phyloP scores from a whole-genome alignment of 768 basidiomycete species.

The Lactifluus pinguis region DNA sequence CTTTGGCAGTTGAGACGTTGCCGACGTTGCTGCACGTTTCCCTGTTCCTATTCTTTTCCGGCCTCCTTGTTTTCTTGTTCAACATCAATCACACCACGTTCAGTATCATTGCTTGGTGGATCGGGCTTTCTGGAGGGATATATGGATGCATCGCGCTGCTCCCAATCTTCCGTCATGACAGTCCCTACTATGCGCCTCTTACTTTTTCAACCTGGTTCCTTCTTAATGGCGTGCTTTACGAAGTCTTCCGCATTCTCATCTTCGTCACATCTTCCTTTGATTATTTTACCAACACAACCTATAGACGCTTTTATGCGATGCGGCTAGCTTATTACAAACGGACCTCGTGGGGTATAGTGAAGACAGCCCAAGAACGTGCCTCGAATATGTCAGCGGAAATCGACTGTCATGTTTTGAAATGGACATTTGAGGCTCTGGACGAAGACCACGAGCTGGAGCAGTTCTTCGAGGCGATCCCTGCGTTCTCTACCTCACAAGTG shows the following conservation, averaged over 20 bases:
- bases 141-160: neutral
- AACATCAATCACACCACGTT: neutral
- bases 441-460: neutral
- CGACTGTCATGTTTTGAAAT: neutral
- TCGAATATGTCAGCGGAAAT: neutral
- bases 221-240: neutral
- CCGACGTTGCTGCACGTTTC: neutral
- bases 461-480: too few species aligned
- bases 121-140: neutral
- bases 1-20: neutral
- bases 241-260: neutral
- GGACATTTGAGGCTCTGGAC: neutral
- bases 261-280: too few species aligned
- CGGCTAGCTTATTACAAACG: too few species aligned
- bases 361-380: neutral
- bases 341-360: neutral
- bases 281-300: too few species aligned
- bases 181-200: too few species aligned
- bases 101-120: too few species aligned
- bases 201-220: neutral
- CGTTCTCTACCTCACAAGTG: neutral
- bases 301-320: too few species aligned
- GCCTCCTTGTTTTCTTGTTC: neutral
- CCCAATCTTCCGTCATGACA: neutral
- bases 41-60: neutral